Percentiles rank a stretch among this genome's conserved stretches.
These are phyloP conservation scores for Pleurozium schreberi DNA, from an alignment of 225 moss, liverwort and hornwort species.

Conservation along the genomic window DNA sequence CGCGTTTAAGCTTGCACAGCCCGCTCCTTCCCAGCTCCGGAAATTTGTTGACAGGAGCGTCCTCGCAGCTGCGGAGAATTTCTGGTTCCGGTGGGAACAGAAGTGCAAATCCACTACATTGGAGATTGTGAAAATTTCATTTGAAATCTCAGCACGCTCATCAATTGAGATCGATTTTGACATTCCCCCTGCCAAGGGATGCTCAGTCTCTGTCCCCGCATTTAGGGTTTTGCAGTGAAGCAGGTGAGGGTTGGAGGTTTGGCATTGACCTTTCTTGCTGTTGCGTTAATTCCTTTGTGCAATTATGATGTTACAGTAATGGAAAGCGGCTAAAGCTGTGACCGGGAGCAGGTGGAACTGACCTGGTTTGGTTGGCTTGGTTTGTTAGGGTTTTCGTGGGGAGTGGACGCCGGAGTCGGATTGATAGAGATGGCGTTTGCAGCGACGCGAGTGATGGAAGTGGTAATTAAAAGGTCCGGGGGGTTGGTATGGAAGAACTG, in stretches of 20 bases:
- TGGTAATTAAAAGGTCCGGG: constrained; percentile 89
- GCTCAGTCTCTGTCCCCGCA: background rate
- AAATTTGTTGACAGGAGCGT: background rate
- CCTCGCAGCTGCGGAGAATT: background rate
- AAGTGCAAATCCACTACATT: background rate
- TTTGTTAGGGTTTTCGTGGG: background rate
- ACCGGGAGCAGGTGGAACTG: background rate
- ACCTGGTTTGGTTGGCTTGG: background rate
- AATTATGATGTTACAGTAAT: background rate
- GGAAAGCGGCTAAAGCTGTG: background rate
- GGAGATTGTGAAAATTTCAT: background rate
- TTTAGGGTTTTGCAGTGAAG: background rate
- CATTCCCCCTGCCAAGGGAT: background rate
- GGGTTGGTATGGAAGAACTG: constrained; percentile 99
- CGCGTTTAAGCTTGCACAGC: background rate
- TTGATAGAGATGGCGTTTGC: constrained; percentile 40
- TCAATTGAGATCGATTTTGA: background rate
- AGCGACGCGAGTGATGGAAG: constrained; percentile 75
- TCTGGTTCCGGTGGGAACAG: background rate
- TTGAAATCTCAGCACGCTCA: background rate
- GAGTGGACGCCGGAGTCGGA: background rate
- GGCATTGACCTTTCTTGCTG: background rate
- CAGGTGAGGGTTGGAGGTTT: background rate
- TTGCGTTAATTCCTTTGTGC: background rate
- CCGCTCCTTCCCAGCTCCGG: background rate